phyloP scores from a whole-genome alignment of 805 yeast species.

The Myxozyma geophila region DNA sequence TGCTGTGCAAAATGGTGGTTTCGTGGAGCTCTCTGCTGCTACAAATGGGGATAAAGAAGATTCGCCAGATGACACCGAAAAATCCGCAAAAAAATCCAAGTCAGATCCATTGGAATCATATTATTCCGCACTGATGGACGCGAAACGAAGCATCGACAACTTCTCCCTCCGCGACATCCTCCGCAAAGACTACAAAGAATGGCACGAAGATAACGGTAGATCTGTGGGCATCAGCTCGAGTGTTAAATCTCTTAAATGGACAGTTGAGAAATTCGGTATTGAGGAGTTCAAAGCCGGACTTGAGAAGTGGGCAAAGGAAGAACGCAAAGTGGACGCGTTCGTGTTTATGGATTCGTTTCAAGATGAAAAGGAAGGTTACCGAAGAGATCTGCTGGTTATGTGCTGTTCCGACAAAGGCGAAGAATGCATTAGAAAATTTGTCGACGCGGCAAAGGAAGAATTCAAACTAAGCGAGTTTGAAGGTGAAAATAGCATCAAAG shows the following conservation, averaged over 20 bases:
- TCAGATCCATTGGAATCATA: slow-evolving; percentile 8
- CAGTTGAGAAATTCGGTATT: slow-evolving; percentile 43
- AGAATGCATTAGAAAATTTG: slow-evolving; percentile 32
- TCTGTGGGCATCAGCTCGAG: slow-evolving; percentile 77
- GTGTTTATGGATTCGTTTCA: slow-evolving; percentile 56
- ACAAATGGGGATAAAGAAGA: neutral
- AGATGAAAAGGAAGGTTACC: slow-evolving; percentile 44
- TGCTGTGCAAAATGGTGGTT: neutral
- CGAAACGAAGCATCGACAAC: slow-evolving; percentile 68
- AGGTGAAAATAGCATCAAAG: slow-evolving; percentile 14
- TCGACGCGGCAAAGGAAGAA: slow-evolving; percentile 36
- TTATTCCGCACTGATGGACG: slow-evolving; percentile 48
- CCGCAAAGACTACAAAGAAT: slow-evolving; percentile 83
- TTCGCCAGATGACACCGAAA: neutral
- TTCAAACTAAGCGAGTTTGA: slow-evolving; percentile 41
- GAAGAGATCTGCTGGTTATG: slow-evolving; percentile 53
- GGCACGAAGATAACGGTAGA: slow-evolving; percentile 47
- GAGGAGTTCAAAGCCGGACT: slow-evolving; percentile 42
- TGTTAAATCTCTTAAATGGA: slow-evolving; percentile 65
- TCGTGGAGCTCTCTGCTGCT: neutral
- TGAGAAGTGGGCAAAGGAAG: slow-evolving; percentile 41
- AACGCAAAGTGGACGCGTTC: slow-evolving; percentile 48
- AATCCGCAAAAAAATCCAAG: neutral
- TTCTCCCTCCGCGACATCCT: slow-evolving; percentile 65
- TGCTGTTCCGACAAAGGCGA: slow-evolving; percentile 36